phyloP scores from a whole-genome alignment of 2,329 filamentous ascomycete species.

The Trichoderma lentiforme region DNA sequence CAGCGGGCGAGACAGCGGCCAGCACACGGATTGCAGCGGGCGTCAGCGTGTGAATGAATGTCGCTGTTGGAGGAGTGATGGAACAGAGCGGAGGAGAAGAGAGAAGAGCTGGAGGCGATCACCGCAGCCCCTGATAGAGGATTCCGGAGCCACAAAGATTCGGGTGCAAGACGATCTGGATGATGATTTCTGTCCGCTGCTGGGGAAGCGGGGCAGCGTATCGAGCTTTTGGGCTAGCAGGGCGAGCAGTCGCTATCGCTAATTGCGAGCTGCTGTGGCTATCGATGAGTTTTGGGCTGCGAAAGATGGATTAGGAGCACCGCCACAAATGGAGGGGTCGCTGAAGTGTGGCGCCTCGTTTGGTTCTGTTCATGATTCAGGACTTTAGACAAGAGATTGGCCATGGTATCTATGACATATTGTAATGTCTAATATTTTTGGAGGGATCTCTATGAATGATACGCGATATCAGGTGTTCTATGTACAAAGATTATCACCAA shows the following conservation, averaged over 20 bases:
- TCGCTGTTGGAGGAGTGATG: not conserved
- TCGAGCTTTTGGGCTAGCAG: not conserved
- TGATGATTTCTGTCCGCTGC: constrained; percentile 13
- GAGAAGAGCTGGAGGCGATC: not conserved
- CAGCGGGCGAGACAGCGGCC: not conserved
- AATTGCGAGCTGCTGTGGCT: not conserved
- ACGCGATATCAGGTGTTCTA: not conserved
- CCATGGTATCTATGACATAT: not conserved
- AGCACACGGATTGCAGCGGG: not conserved
- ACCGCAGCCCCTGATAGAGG: constrained; percentile 8
- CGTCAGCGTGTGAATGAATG: not conserved
- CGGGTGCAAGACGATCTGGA: not conserved
- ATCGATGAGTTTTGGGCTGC: not conserved
- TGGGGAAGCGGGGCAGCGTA: constrained; percentile 16
- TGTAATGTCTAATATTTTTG: not conserved
- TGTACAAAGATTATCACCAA: not conserved
- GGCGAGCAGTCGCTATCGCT: not conserved
- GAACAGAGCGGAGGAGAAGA: not conserved
- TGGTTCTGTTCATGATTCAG: not conserved
- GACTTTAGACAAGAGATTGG: not conserved
- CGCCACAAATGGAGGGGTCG: constrained; percentile 19
- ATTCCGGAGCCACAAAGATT: constrained; percentile 1
- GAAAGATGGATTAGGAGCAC: not conserved
- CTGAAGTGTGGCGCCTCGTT: not conserved
- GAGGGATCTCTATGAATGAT: no score